Base-by-base conservation (phyloP, 1,284 basidiomycete species). In the Sporisorium reilianum region DNA sequence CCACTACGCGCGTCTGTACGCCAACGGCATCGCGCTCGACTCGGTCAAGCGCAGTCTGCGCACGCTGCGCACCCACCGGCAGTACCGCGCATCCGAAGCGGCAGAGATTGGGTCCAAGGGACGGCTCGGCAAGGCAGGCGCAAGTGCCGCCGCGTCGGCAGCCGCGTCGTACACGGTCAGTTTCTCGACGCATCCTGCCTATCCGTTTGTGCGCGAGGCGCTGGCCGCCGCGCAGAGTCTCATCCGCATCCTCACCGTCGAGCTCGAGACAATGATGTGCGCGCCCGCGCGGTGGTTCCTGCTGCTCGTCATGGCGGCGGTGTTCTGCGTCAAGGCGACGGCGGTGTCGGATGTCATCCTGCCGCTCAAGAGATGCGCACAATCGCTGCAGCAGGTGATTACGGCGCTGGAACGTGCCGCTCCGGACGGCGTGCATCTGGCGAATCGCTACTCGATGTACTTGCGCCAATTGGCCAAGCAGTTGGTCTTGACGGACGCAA, bases 221-320 rank as follows among this genome's bases (percentile, higher is more conserved):
- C 61, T 78, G 0, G 77, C 68, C 20, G 77, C 73, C 10, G 77
- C 77, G 5, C 77, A 75, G 59, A 75, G 69, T 50, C 58, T 78
- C 51, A 75, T 75, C 32, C 64, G 72, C 26, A 76, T 78, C 55
- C 34, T 78, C 22, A 75, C 73, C 7, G 62, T 73, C 30, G 73
- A 78, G 44, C 42, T 78, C 22, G 67, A 73, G 56, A 76, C 63
- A 30, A 69, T 78, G 66, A 75, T 74, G 60, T 78, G 69, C 36
- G 77, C 77, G 11, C 77, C 77, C 12, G 71, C 77, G 11, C 48
- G 77, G n/a, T 75, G 68, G 73, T 78, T 75, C 46, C 60, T 78
- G 49, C 55, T 75, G 49, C 60, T 78, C 14, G 77, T 78, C n/a
- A 71, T 75, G 61, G 75, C 75, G 7, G 68, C 64, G 5, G 58